Evolutionary conservation across 2,329 filamentous ascomycete genomes (phyloP).

Genomic region (Neodidymelliopsis sp.): DNA sequence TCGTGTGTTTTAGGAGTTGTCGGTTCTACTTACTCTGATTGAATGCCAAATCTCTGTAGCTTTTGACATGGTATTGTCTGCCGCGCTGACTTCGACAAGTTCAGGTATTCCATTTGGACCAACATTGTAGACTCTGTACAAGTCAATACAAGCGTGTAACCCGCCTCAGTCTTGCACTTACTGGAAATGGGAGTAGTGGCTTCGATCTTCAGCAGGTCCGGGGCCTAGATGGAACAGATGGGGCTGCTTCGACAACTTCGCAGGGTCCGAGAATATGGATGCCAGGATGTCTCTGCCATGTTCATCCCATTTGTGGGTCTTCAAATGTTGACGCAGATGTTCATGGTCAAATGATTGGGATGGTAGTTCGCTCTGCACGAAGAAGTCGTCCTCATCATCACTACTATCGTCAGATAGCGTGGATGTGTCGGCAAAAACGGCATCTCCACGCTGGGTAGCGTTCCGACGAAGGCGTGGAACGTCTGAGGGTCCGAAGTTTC

Average conservation of each 20-base stretch:
- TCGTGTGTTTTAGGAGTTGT: too few species aligned
- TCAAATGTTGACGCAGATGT: constrained; percentile 55
- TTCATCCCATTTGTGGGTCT: constrained; percentile 53
- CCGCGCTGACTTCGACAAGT: constrained; percentile 43
- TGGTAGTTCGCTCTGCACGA: constrained; percentile 51
- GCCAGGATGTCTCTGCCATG: constrained; percentile 52
- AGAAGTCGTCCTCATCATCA: constrained; percentile 47
- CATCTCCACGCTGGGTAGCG: constrained; percentile 33
- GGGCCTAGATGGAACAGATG: constrained; percentile 54
- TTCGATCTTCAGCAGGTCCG: constrained; percentile 52
- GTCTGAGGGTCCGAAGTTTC: constrained; percentile 36
- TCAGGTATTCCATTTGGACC: constrained; percentile 55
- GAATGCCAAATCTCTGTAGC: constrained; percentile 44
- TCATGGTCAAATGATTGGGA: constrained; percentile 53
- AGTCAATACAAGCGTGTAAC: neutral
- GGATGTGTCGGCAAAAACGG: constrained; percentile 44
- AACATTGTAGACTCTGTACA: constrained; percentile 60
- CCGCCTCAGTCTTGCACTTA: neutral
- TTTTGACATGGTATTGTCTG: constrained; percentile 45
- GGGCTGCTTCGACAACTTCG: constrained; percentile 52
- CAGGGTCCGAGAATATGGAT: constrained; percentile 54
- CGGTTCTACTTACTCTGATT: constrained; percentile 26
- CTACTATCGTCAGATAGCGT: constrained; percentile 46
- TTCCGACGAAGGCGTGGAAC: constrained; percentile 31
- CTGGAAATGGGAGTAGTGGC: constrained; percentile 60